Conservation (phyloP, 169 alveolate genomes). For the Eimeria tenella region DNA sequence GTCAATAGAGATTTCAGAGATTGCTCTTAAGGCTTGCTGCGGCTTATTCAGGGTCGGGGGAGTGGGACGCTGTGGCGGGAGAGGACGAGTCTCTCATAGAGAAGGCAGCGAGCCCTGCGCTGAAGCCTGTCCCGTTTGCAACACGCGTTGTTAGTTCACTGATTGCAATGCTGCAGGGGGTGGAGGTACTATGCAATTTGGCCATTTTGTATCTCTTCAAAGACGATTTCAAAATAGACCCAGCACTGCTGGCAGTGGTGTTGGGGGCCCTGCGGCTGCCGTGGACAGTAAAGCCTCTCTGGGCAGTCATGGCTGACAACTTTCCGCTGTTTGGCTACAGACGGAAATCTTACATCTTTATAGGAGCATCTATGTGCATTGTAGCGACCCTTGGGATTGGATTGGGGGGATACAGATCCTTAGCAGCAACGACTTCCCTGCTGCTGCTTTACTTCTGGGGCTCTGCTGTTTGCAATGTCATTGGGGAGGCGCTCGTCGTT, state of each 20-base stretch:
- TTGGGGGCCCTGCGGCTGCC: constrained; percentile 90
- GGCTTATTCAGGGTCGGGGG: not conserved
- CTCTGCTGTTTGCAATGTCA: constrained; percentile 87
- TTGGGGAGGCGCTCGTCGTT: constrained; percentile 94
- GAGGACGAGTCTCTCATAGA: not conserved
- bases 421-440: constrained; percentile 85
- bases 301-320: constrained; percentile 90
- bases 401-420: constrained; percentile 84
- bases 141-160: constrained; percentile 51
- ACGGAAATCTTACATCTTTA: constrained; percentile 89
- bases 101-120: not conserved
- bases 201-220: constrained; percentile 90
- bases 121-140: constrained; percentile 26
- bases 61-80: not conserved
- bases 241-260: constrained; percentile 87
- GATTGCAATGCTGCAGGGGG: constrained; percentile 91
- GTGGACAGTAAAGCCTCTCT: constrained; percentile 89
- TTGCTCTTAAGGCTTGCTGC: too few species aligned
- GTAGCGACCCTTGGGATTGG: constrained; percentile 78
- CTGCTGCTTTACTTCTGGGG: constrained; percentile 65
- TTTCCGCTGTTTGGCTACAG: constrained; percentile 90
- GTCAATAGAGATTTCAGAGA: too few species aligned
- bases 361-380: constrained; percentile 88
- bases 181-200: constrained; percentile 89
- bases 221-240: constrained; percentile 88